These are phyloP conservation scores for Podosphaera fusca DNA, from an alignment of 2,329 filamentous ascomycete genomes.

Conservation along the genomic window DNA sequence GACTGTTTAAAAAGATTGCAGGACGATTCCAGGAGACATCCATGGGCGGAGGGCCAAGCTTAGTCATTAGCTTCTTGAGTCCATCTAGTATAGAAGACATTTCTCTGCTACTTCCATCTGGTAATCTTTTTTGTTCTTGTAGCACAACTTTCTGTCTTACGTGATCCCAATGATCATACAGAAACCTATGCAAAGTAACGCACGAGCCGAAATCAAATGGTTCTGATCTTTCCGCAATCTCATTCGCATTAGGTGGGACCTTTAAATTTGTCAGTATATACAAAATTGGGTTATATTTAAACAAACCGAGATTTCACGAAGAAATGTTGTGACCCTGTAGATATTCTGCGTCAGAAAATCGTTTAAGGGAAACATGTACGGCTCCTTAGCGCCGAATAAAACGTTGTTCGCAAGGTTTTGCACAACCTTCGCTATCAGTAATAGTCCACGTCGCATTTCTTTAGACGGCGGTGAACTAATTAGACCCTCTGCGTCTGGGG, in stretches of 20 bases:
- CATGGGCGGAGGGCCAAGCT: slow-evolving; percentile 41
- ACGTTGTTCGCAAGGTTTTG: slow-evolving; percentile 53
- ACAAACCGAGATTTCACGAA: slow-evolving; percentile 42
- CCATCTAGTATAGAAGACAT: slow-evolving; percentile 35
- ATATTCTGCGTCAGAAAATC: slow-evolving; percentile 47
- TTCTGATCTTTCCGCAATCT: slow-evolving; percentile 22
- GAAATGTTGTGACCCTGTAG: slow-evolving; percentile 40
- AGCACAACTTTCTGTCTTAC: slow-evolving; percentile 39
- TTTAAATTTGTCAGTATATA: slow-evolving; percentile 4
- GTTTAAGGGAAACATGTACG: slow-evolving; percentile 49
- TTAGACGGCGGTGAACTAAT: slow-evolving; percentile 37
- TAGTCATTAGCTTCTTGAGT: slow-evolving; percentile 37
- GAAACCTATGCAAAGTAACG: slow-evolving; percentile 41
- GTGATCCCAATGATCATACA: slow-evolving; percentile 52
- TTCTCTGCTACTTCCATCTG: slow-evolving; percentile 27
- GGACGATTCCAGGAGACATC: slow-evolving; percentile 48
- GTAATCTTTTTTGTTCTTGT: slow-evolving; percentile 33
- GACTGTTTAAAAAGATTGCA: slow-evolving; percentile 37
- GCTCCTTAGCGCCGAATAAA: slow-evolving; percentile 46
- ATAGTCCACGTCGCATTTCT: slow-evolving; percentile 42
- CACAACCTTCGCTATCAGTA: slow-evolving; percentile 48
- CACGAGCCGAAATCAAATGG: slow-evolving; percentile 49
- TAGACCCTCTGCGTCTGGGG: slow-evolving; percentile 44
- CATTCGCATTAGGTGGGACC: slow-evolving; percentile 26
- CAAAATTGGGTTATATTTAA: neutral